Conservation (phyloP, 805 yeast genomes). For the Yamadazyma ubonensis region DNA sequence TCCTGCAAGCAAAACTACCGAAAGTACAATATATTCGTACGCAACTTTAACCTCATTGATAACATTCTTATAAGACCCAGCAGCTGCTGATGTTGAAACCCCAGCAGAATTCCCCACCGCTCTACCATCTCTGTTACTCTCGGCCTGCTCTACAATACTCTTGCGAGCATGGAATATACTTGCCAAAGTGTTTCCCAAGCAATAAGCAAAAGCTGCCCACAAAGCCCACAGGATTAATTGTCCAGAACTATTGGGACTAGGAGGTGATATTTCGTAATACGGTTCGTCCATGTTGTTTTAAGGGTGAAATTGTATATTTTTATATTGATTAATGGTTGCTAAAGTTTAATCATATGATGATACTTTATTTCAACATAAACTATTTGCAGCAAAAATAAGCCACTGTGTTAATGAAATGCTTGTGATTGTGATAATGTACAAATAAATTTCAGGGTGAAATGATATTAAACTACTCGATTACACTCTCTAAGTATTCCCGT, state of each 20-base stretch:
- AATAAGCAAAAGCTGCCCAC: background rate
- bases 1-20: background rate
- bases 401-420: too few species aligned
- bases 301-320: too few species aligned
- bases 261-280: background rate
- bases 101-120: background rate
- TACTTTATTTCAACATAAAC: too few species aligned
- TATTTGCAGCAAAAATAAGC: too few species aligned
- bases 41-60: background rate
- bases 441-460: too few species aligned
- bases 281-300: too few species aligned
- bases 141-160: background rate
- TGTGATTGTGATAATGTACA: too few species aligned
- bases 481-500: slow-evolving; percentile 53
- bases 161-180: background rate
- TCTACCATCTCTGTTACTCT: background rate
- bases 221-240: background rate
- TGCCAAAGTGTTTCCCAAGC: background rate
- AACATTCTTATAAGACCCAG: background rate
- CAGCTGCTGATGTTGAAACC: background rate
- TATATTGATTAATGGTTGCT: too few species aligned
- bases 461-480: slow-evolving; percentile 30
- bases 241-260: background rate
- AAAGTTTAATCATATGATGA: too few species aligned
- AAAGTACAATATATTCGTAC: background rate